Evolutionary conservation across 768 basidiomycete species (phyloP).

Genomic region (Pholiota molesta): DNA sequence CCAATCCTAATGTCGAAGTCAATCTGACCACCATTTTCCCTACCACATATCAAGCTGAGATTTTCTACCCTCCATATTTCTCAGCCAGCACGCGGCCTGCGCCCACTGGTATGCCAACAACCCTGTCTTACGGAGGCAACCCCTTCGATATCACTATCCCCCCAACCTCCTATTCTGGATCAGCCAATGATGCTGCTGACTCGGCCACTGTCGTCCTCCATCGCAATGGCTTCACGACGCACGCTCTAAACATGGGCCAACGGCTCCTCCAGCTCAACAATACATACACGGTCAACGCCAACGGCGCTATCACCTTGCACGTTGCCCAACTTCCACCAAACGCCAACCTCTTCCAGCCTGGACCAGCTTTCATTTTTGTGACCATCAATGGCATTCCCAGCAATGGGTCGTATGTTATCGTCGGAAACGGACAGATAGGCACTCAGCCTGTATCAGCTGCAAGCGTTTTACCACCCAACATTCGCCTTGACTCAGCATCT

Average conservation of each 20-base stretch:
- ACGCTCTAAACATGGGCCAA: conserved; percentile 90
- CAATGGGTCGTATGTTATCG: conserved; percentile 73
- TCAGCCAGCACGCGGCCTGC: conserved; percentile 66
- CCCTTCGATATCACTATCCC: conserved; percentile 78
- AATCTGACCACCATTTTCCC: conserved; percentile 64
- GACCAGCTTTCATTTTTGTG: conserved; percentile 84
- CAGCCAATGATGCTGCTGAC: conserved; percentile 69
- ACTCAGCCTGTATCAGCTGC: conserved; percentile 56
- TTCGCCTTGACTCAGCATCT: conserved; percentile 37
- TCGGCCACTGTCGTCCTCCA: conserved; percentile 77
- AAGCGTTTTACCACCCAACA: conserved; percentile 51
- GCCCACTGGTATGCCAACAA: conserved; percentile 69
- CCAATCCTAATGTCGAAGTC: conserved; percentile 91
- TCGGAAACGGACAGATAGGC: conserved; percentile 80
- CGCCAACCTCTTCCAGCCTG: conserved; percentile 85
- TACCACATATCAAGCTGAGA: conserved; percentile 81
- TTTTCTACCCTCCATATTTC: conserved; percentile 94
- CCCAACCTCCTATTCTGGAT: conserved; percentile 65
- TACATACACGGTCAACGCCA: conserved; percentile 77
- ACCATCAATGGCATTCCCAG: conserved; percentile 85
- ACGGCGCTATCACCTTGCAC: conserved; percentile 78
- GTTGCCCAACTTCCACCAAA: conserved; percentile 85
- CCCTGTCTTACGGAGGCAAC: conserved; percentile 80
- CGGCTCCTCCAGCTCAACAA: conserved; percentile 81
- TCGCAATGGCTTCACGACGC: conserved; percentile 83